phyloP scores from a whole-genome alignment of 208 protist genomes.

The Leishmania gerbilli region DNA sequence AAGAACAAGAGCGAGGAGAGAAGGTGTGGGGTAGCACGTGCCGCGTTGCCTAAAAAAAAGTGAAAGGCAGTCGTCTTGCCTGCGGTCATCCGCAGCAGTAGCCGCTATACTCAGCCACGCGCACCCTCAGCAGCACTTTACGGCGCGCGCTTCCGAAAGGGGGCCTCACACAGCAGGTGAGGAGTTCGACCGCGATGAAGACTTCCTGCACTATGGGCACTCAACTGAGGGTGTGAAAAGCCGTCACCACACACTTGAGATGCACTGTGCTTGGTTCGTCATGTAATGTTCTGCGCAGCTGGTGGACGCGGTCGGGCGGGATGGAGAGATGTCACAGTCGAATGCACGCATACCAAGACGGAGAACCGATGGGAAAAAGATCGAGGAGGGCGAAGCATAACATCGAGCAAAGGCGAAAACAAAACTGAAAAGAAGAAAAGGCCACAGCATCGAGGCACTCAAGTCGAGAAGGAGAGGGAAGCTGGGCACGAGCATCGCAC shows the following conservation, averaged over 20 bases:
- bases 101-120: not conserved
- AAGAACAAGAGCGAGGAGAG: not conserved
- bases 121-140: not conserved
- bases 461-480: not conserved
- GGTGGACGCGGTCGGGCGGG: not conserved
- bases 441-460: not conserved
- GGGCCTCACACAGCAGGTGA: not conserved
- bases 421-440: not conserved
- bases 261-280: not conserved
- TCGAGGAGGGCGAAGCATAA: conserved; percentile 3
- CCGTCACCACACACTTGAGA: not conserved
- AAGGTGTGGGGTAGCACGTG: not conserved
- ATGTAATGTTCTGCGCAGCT: not conserved
- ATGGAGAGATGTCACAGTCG: not conserved
- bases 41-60: not conserved
- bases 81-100: not conserved
- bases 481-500: not conserved
- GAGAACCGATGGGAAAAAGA: conserved; percentile 5
- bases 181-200: not conserved
- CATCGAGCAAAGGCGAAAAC: not conserved
- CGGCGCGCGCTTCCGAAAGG: not conserved
- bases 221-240: not conserved
- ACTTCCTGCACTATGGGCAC: not conserved
- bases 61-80: not conserved
- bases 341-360: not conserved